Evolutionary conservation across 2,329 filamentous ascomycete species (phyloP), one percentile per base, ranked within the genome.

Genomic region (Penicillium aurantiogriseum): DNA sequence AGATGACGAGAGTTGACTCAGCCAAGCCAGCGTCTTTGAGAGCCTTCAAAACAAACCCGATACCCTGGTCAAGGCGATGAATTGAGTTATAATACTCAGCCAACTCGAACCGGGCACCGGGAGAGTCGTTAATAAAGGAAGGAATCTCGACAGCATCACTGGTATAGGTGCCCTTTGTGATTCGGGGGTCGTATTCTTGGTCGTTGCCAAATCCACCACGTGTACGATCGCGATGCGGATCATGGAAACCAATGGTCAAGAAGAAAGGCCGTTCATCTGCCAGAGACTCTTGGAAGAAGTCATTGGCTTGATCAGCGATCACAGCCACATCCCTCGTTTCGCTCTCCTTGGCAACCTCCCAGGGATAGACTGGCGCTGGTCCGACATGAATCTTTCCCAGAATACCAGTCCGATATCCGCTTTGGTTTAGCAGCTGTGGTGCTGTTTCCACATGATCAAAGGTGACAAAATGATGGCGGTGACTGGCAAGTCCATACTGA

Each of bases 321-420:
- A 68, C 70, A 13, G 70, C 69, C 5, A 81, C 78, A 57, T 83
- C 74, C 11, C 80, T 71, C 4, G 69, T 80, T 5, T 69, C 68
- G 54, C 78, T 80, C 56, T 77, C 74, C 27, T 72, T 67, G n/a
- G 66, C 52, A 13, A 72, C 61, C 42, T 78, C 64, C 79, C 79
- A 82, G 0, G 76, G 76, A 55, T 80, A 81, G 0, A 70, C 69
- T 1, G 49, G 47, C 0, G 51, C 43, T 0, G 79, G 79, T 0
- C 77, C 78, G 11, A 82, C 80, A 46, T 82, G 80, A 0, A 82
- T 68, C 61, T 82, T 82, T 3, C 78, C 78, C 2, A 81, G 65
- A 23, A 83, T 77, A 0, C 77, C 79, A 0, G 79, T 82, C 43
- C 68, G 72, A 58, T 81, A 80, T 1, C 77, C 79, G 0, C 67